These are phyloP conservation scores for Fraxinus velutina DNA, from an alignment of 305 asterid genomes.

Conservation along the genomic window DNA sequence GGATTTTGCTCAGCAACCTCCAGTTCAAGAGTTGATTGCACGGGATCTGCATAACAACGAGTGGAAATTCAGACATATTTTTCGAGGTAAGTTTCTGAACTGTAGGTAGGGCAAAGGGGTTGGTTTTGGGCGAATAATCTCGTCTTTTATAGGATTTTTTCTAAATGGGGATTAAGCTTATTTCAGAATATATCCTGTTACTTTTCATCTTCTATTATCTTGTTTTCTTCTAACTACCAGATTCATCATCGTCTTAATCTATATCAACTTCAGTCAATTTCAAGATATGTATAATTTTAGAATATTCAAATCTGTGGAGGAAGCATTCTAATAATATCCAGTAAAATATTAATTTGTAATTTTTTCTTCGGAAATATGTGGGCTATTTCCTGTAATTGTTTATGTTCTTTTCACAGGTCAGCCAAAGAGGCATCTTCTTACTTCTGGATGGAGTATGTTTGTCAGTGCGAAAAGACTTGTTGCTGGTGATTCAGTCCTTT, in stretches of 20 bases:
- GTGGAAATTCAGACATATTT: slow-evolving; percentile 84
- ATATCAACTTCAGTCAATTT: not conserved
- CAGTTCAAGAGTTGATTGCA: slow-evolving; percentile 73
- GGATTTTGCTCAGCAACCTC: slow-evolving; percentile 82
- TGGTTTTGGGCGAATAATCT: not conserved
- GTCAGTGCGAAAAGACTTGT: slow-evolving; percentile 77
- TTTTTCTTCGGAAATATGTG: not conserved
- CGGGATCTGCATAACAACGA: slow-evolving; percentile 73
- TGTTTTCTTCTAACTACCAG: not conserved
- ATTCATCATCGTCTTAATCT: not conserved
- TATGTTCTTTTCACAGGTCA: slow-evolving; percentile 48
- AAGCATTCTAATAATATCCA: not conserved
- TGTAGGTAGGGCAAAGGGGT: not conserved
- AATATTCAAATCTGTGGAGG: not conserved
- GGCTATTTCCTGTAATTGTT: not conserved
- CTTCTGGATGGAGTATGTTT: slow-evolving; percentile 84
- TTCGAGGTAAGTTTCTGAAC: slow-evolving; percentile 52
- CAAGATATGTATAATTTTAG: not conserved
- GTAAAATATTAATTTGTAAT: not conserved
- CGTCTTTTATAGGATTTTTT: not conserved
- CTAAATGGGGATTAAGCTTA: not conserved
- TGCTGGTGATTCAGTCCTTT: slow-evolving; percentile 82
- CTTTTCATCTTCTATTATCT: not conserved
- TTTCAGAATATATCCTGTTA: not conserved
- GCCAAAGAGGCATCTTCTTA: slow-evolving; percentile 80